These are phyloP conservation scores for Coemansia sp. DNA, from an alignment of 192 early-diverging fungal genomes.

Conservation along the genomic window DNA sequence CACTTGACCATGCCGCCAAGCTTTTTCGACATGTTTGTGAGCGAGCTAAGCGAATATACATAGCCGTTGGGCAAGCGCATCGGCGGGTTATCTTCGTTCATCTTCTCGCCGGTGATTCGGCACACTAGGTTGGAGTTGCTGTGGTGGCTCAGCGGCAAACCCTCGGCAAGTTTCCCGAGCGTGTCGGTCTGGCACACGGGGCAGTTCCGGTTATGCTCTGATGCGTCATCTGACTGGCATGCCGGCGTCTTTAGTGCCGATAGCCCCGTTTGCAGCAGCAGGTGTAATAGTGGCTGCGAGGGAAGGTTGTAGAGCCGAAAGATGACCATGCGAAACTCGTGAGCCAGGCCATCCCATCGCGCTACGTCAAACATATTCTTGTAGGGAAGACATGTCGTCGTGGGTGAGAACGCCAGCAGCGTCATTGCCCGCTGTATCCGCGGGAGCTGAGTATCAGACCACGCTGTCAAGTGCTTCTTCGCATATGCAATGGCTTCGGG, in stretches of 20 bases:
- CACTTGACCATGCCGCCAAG: slow-evolving; percentile 69
- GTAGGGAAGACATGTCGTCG: slow-evolving; percentile 79
- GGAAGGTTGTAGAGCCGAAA: slow-evolving; percentile 89
- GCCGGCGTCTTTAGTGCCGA: slow-evolving; percentile 89
- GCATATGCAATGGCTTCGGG: slow-evolving; percentile 82
- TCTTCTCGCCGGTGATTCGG: slow-evolving; percentile 84
- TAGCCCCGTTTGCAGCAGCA: slow-evolving; percentile 93
- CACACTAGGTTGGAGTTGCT: slow-evolving; percentile 95
- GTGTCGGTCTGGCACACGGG: slow-evolving; percentile 88
- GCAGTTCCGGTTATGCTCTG: slow-evolving; percentile 88
- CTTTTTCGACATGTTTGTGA: slow-evolving; percentile 66
- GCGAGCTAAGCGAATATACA: slow-evolving; percentile 82
- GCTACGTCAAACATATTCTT: slow-evolving; percentile 55
- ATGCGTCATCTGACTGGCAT: slow-evolving; percentile 64
- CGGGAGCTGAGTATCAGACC: slow-evolving; percentile 70
- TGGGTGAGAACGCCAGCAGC: slow-evolving; percentile 77
- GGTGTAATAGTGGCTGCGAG: slow-evolving; percentile 75
- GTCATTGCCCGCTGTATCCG: slow-evolving; percentile 89
- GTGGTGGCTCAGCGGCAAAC: slow-evolving; percentile 89
- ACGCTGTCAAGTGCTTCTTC: slow-evolving; percentile 78
- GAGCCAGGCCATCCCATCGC: slow-evolving; percentile 77
- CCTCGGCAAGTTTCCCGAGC: slow-evolving; percentile 79
- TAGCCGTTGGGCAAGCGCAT: slow-evolving; percentile 95
- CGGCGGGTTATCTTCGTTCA: slow-evolving; percentile 96
- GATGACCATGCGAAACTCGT: slow-evolving; percentile 82